Evolutionary conservation across 768 basidiomycete genomes (phyloP), one percentile per base, ranked within the genome.

Genomic region (Dacryopinax primogenitus): DNA sequence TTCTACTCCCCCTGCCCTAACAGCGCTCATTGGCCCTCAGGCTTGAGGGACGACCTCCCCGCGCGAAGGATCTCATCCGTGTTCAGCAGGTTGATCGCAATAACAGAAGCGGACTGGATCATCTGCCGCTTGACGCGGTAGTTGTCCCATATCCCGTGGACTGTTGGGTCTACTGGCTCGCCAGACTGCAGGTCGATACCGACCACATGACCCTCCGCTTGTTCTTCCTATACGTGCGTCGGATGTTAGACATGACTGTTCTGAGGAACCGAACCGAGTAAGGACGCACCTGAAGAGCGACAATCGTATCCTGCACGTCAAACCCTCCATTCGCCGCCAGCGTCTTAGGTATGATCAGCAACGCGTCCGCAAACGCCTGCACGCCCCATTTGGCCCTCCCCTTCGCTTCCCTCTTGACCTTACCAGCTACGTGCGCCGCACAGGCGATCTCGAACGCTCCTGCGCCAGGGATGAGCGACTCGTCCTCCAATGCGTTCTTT

Each of bases 111-210:
- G 64, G 18, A 63, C 64, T 97, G 94, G 51, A 99, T 77, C 92
- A 99, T 96, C 74, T 99, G 96, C 67, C 95, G 81, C 80, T 99
- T 99, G 67, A 99, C 96, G 69, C 96, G 82, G 74, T 96, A 98
- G 77, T 97, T 98, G 74, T 99, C 96, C 94, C 94, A 99, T 30
- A 99, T 86, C 36, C 96, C 96, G 73, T 93, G 89, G 3, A 91
- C 86, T 11, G 90, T 90, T 23, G 96, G 96, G 72, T 99, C 95
- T 72, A 95, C 89, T 1, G 95, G 93, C 75, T 96, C 92, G 63
- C 96, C 96, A 18, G 92, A 88, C 73, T 92, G 80, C 36, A 99
- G 79, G 76, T 98, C 91, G 67, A 99, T 75, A 16, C 96, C 96
- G 68, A 95, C 94, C 45, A 83, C 77, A 72, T 90, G 90, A n/a